Evolutionary conservation across 371 early-diverging fungal genomes (phyloP), one percentile per base, ranked within the genome.

Genomic region (Lichtheimia ramosa): DNA sequence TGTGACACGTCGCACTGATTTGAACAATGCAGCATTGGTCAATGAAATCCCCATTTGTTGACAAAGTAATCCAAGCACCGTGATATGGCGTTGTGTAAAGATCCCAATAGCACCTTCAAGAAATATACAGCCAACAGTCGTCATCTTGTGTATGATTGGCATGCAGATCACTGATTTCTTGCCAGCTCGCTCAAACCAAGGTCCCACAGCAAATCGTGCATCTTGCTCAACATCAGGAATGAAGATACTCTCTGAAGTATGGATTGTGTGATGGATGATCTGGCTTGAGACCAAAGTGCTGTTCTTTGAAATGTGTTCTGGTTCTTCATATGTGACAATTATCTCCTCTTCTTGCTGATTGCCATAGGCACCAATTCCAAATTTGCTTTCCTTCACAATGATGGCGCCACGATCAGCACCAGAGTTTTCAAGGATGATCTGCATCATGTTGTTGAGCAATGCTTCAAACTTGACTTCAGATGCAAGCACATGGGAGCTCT

Each of bases 31-130:
- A 0, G 84, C 84, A 41, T 84, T 84, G 8, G 83, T 78, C 27
- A 84, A 78, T 1, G 84, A 84, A 42, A 84, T 84, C 12, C 84
- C 84, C 64, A 84, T 71, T 49, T 84, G 84, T 25, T 84, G 84
- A 46, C 83, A 83, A 4, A 84, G 43, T 3, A 84, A 46, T 23
- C 81, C 82, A 59, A 84, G 68, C 0, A 84, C 84, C 5, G 80
- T 69, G 60, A 84, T 68, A 50, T 83, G 71, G 27, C 81, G 73
- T 55, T 81, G 83, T 0, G 84, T 82, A 53, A 84, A 83, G n/a
- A 82, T 82, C 20, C 84, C 75, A 16, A 65, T 67, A 0, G 84
- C 74, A 3, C 83, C 82, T 56, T 84, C 83, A 54, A 84, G 67
- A 58, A 83, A 80, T 10, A 84, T 51, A 8, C 83, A 83, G 0